Percentiles rank a stretch among this genome's conserved stretches.
Evolutionary conservation across 1,139 yeast genomes (phyloP).

Genomic region (Debaryomycetaceae sp.): DNA sequence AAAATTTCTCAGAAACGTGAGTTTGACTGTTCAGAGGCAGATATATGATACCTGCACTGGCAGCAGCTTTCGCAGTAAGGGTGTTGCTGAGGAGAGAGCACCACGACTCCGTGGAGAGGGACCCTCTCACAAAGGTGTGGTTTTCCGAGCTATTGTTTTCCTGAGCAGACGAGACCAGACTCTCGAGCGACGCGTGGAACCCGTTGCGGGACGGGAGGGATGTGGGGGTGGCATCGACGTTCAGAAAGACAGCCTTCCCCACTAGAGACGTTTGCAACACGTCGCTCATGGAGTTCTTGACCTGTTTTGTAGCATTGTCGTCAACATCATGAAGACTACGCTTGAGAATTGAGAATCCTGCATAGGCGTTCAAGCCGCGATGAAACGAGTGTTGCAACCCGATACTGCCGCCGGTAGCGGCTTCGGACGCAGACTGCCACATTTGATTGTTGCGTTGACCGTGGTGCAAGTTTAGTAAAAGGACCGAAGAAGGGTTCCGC

Average conservation of each 20-base stretch:
- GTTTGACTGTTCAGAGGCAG: slow-evolving; percentile 16
- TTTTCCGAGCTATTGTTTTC: slow-evolving; percentile 13
- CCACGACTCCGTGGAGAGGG: slow-evolving; percentile 17
- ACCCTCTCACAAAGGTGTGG: slow-evolving; percentile 13
- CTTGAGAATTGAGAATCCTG: slow-evolving; percentile 33
- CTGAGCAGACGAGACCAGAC: slow-evolving; percentile 25
- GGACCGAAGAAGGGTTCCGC: slow-evolving; percentile 30
- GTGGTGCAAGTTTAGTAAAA: slow-evolving; percentile 24
- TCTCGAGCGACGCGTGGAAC: slow-evolving; percentile 6
- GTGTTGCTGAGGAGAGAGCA: slow-evolving; percentile 27
- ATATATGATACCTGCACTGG: slow-evolving; percentile 27
- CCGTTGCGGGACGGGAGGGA: neutral
- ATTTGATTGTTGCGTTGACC: slow-evolving; percentile 28
- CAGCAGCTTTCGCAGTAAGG: slow-evolving; percentile 25
- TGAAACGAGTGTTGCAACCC: slow-evolving; percentile 27
- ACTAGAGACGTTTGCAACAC: slow-evolving; percentile 26
- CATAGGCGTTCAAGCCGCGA: slow-evolving; percentile 11
- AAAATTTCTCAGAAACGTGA: slow-evolving; percentile 38
- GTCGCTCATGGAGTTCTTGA: slow-evolving; percentile 23
- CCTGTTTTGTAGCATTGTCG: slow-evolving; percentile 27
- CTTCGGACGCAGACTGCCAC: slow-evolving; percentile 28
- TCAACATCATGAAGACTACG: slow-evolving; percentile 32
- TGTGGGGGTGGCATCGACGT: slow-evolving; percentile 14
- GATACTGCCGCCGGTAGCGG: slow-evolving; percentile 27
- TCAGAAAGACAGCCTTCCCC: slow-evolving; percentile 14